Base-by-base conservation (phyloP, 495 filamentous ascomycete species). In the Cudoniella acicularis region DNA sequence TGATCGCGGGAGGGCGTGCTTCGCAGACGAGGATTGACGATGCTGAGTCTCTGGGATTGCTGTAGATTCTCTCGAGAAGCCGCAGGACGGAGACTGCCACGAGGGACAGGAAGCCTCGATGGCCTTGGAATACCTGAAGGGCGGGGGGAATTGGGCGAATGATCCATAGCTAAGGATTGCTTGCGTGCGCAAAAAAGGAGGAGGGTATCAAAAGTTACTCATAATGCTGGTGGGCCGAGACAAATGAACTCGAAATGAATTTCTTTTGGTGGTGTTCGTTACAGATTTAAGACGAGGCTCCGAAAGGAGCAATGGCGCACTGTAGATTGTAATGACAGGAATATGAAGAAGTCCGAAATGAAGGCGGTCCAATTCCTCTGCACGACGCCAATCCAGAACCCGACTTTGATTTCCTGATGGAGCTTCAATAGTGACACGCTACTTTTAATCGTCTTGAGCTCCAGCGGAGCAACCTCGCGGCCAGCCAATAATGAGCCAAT, bases 101-200 rank as follows among this genome's bases (percentile, higher is more conserved):
- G 60, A 30, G 71, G 67, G 26, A 75, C 56, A 21, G 74, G 74
- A 9, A 75, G 57, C 49, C 64, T 70, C 41, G 74, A 77, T 22
- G 66, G 56, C 8, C 70, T 63, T 10, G 74, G 72, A 58, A 75
- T 69, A n/a, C 64, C 66, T 22, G 69, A 69, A 6, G 58, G 61
- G 18, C 41, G 52, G 3, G 59, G 22, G 9, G 17, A 25, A 2
- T 24, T 49, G 10, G 60, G 23, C 16, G 64, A 56, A 26, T 49
- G 61, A 45, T 67, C 64, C 64, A 67, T 67, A n/a, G 24, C 54
- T 23, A 27, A 10, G 27, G 27, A 24, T 10, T 24, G 21, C 20
- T 50, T 6, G 20, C 17, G n/a, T 17, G 43, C 43, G 13, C 4
- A 46, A 30, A 27, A 20, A 8, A 2, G 24, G 40, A 30, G 20